These are phyloP conservation scores for Diaporthe capsici DNA, from an alignment of 2,329 filamentous ascomycete species.

Conservation along the genomic window DNA sequence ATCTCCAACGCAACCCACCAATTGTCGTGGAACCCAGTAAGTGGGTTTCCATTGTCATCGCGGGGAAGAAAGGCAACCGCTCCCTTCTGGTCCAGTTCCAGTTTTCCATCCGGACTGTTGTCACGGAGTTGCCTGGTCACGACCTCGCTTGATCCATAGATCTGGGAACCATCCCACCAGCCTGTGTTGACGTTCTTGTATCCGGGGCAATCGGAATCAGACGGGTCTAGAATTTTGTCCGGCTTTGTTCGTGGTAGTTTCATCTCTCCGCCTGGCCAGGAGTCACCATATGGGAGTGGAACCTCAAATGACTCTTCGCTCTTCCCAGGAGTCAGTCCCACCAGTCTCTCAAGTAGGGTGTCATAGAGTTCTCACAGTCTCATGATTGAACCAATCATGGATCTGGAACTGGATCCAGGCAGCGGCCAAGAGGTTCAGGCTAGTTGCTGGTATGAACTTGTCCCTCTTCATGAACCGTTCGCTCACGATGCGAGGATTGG, in stretches of 20 bases:
- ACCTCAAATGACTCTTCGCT: conserved; percentile 5
- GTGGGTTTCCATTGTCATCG: not conserved
- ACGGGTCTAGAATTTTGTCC: conserved; percentile 2
- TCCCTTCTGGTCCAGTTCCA: not conserved
- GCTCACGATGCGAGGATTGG: conserved; percentile 59
- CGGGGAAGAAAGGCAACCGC: conserved; percentile 13
- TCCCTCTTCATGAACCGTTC: conserved; percentile 57
- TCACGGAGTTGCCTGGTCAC: conserved; percentile 13
- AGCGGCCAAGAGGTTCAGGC: conserved; percentile 60
- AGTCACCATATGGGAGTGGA: conserved; percentile 2
- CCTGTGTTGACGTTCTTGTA: conserved; percentile 15
- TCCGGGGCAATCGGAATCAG: not conserved
- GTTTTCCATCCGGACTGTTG: not conserved
- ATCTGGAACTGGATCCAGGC: conserved; percentile 66
- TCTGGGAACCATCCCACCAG: conserved; percentile 23
- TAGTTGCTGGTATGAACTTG: conserved; percentile 60
- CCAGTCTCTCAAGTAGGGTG: not conserved
- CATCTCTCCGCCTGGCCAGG: conserved; percentile 6
- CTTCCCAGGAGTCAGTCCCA: not conserved
- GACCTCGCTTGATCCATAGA: conserved; percentile 11
- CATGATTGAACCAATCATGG: conserved; percentile 58
- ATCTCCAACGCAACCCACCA: conserved; percentile 27
- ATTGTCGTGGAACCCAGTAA: conserved; percentile 2
- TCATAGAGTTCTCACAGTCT: conserved; percentile 41
- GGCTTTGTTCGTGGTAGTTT: conserved; percentile 13